Evolutionary conservation across 805 yeast species (phyloP), one percentile per base, ranked within the genome.

Genomic region (Lachancea quebecensis): DNA sequence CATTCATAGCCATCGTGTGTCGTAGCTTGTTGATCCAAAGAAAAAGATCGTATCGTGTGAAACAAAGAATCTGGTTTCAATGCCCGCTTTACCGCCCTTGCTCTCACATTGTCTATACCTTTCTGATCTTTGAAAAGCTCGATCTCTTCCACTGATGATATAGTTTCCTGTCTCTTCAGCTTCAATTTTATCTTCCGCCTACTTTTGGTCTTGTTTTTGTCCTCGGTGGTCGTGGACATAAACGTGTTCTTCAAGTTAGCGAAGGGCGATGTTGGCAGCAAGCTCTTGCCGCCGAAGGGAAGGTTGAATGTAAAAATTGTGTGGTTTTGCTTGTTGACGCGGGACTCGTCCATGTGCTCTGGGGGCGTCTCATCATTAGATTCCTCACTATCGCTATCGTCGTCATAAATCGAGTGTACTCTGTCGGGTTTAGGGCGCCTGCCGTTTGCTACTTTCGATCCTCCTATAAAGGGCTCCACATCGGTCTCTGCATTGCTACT

Each of bases 11-110:
- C 65, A 41, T 63, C 66, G 1, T 43, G 34, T 2, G 63, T 54
- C 10, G 44, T 42, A 16, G 46, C 46, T 35, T 55, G 48, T n/a
- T 51, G 48, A 42, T 54, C 53, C 14, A 31, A 17, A 14, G 54
- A 52, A 2, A 58, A 48, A 32, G 50, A 48, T 35, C 54, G 51
- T 1, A 62, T 37, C 5, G 59, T 50, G 16, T 56, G 53, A 37
- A 55, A 54, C n/a, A 65, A 37, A 4, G 53, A 42, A n/a, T 72
- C 76, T 12, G 80, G 74, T 12, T 74, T 68, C 3, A 88, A 55
- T 1, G 86, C 77, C 47, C 78, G 76, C 51, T 76, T 78, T 41
- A 89, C 74, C 0, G 95, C 96, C 21, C 82, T 68, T 16, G 82
- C 61, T 42, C 93, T 72, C 1, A 81, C 79, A 55, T 82, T 81